phyloP scores from a whole-genome alignment of 2,329 filamentous ascomycete species.

The Paracorniculantispora psalliotae region DNA sequence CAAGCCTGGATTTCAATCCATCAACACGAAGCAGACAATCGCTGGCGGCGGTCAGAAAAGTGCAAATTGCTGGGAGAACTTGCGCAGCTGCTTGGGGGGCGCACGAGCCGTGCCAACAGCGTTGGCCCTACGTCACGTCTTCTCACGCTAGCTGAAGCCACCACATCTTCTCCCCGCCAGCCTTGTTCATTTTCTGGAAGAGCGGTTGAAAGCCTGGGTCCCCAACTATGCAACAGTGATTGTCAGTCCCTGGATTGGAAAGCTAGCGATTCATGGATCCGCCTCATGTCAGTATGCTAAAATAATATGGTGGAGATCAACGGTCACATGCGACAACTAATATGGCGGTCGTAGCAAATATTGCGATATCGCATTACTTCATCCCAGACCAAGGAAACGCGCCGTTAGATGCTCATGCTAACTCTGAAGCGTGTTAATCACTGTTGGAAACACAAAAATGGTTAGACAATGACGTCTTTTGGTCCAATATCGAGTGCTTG shows the following conservation, averaged over 20 bases:
- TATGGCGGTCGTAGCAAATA: not conserved
- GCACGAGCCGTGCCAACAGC: not conserved
- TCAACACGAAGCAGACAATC: too few relatives aligned
- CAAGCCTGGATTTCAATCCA: too few relatives aligned
- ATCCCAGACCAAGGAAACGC: not conserved
- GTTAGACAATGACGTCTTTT: slow-evolving; percentile 1
- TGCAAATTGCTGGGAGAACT: too few relatives aligned
- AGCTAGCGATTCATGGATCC: not conserved
- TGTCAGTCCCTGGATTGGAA: not conserved
- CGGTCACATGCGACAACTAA: not conserved
- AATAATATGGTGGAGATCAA: not conserved
- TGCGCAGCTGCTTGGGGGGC: not conserved
- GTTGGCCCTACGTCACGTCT: not conserved
- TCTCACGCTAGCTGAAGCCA: not conserved
- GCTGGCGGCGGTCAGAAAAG: too few relatives aligned
- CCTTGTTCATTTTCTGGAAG: not conserved
- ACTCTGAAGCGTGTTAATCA: not conserved
- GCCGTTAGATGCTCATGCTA: not conserved
- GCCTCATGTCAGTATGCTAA: not conserved
- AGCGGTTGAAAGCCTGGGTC: not conserved
- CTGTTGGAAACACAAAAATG: not conserved
- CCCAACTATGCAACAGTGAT: not conserved
- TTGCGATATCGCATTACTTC: not conserved
- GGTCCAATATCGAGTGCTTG: not conserved
- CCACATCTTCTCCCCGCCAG: not conserved